Percentiles rank a stretch among this genome's conserved stretches.
Evolutionary conservation across 192 early-diverging fungal genomes (phyloP).

Genomic region (Podila horticola): DNA sequence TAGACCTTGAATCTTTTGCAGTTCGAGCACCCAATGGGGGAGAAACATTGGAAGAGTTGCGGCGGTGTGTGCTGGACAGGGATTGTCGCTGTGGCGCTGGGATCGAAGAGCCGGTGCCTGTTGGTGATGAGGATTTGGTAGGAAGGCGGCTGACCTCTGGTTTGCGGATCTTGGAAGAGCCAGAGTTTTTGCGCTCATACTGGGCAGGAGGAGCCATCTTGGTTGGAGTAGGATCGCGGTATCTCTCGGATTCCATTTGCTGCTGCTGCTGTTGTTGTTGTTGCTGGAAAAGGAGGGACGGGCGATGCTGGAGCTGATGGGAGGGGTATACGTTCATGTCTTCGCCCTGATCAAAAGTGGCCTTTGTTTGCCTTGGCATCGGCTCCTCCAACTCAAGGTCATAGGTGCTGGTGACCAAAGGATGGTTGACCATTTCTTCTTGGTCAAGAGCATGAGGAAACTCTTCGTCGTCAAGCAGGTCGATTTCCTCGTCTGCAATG

Average conservation of each 20-base stretch:
- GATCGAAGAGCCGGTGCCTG: conserved; percentile 8
- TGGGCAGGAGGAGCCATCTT: conserved; percentile 17
- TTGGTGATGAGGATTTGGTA: conserved; percentile 17
- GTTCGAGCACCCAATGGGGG: conserved; percentile 20
- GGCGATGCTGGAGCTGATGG: conserved; percentile 1
- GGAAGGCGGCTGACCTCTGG: conserved; percentile 22
- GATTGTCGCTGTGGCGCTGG: conserved; percentile 22
- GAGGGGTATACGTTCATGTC: conserved; percentile 17
- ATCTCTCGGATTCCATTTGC: conserved; percentile 23
- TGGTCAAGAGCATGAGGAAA: conserved; percentile 37
- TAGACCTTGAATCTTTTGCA: conserved; percentile 14
- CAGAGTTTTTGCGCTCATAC: conserved; percentile 27
- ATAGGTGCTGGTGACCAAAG: conserved; percentile 32
- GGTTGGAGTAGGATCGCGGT: conserved; percentile 34
- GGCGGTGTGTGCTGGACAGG: conserved; percentile 15
- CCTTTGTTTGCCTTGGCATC: conserved; percentile 21
- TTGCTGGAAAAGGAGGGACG: conserved; percentile 19
- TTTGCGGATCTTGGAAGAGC: conserved; percentile 32
- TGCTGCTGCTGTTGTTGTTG: conserved; percentile 25
- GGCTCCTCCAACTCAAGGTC: conserved; percentile 43
- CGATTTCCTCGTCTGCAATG: conserved; percentile 50
- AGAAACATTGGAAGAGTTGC: conserved; percentile 39
- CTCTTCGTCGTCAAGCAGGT: conserved; percentile 45
- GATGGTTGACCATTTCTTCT: conserved; percentile 40
- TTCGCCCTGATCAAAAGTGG: conserved; percentile 56